Evolutionary conservation across 495 filamentous ascomycete species (phyloP).

Genomic region (Aspergillus sclerotioniger): DNA sequence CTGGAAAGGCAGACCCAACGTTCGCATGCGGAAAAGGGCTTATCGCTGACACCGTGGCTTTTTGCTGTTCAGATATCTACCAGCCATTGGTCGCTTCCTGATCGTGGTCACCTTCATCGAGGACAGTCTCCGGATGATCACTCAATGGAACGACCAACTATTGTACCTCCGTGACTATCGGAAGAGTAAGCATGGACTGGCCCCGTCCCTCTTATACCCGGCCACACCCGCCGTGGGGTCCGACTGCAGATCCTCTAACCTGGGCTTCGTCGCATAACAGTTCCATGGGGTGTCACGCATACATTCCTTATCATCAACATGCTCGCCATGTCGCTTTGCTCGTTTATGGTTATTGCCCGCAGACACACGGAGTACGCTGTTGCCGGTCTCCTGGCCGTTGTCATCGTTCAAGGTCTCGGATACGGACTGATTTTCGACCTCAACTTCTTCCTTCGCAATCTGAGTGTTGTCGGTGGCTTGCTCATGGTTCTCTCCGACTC

Average conservation of each 20-base stretch:
- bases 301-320: conserved; percentile 91
- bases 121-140: conserved; percentile 92
- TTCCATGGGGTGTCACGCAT: conserved; percentile 87
- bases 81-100: conserved; percentile 91
- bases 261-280: conserved; percentile 40
- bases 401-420: conserved; percentile 92
- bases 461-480: conserved; percentile 93
- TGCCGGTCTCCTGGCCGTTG: conserved; percentile 81
- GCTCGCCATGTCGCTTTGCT: conserved; percentile 81
- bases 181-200: conserved; percentile 63
- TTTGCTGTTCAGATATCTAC: conserved; percentile 68
- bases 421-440: conserved; percentile 99
- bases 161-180: conserved; percentile 90
- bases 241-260: conserved; percentile 5
- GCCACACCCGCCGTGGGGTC: not conserved
- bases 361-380: conserved; percentile 92
- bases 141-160: conserved; percentile 97
- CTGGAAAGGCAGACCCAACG: not conserved
- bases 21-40: conserved; percentile 20
- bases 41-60: conserved; percentile 38
- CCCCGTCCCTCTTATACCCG: conserved; percentile 9
- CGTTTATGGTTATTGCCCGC: conserved; percentile 81
- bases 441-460: conserved; percentile 99
- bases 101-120: conserved; percentile 99
- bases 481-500: conserved; percentile 98